Base-by-base conservation (phyloP, 2,329 filamentous ascomycete genomes). In the Tolypocladium tundrense region DNA sequence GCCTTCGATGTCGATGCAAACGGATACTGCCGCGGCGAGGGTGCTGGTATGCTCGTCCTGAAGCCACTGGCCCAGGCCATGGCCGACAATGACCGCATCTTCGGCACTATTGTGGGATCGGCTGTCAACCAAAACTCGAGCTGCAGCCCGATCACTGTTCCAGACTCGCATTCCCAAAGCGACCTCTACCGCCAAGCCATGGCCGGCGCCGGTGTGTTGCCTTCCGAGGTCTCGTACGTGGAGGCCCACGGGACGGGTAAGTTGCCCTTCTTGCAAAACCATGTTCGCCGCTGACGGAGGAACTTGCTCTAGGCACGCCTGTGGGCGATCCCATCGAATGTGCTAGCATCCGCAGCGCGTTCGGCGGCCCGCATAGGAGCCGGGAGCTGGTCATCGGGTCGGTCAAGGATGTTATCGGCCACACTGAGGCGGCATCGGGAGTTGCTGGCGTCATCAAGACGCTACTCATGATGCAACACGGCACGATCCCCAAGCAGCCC, bases 21-120 rank as follows among this genome's bases (percentile, higher is more conserved):
- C 59, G 81, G 81, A 0, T 84, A 83, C 60, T 79, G 73, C 11
- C 71, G 80, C 2, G 78, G 74, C 0, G 81, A 84, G 52, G 80
- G 77, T 0, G 66, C 72, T 4, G 76, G 65, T 0, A 61, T 70
- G 1, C 60, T 83, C 0, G 61, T 81, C 1, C 60, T 84, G 0
- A 83, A 83, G 67, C 69, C 63, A 1, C 66, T 82, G 0, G 66
- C 71, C 16, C 73, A 79, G 62, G 82, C 82, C 4, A 56, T 76
- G 19, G 72, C 72, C 2, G 80, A 83, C 54, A 77, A 77, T 1
- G 78, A 84, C 60, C 69, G 69, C 3, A 75, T 83, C 37, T 58
- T 76, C 1, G 80, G 71, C 9, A 70, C 78, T 0, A 75, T 81
- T 42, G 50, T 57, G 3, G 62, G 59, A 9, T 73, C 72, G 13